Evolutionary conservation across 2,329 filamentous ascomycete genomes (phyloP).

Genomic region (Xylogone sp.): DNA sequence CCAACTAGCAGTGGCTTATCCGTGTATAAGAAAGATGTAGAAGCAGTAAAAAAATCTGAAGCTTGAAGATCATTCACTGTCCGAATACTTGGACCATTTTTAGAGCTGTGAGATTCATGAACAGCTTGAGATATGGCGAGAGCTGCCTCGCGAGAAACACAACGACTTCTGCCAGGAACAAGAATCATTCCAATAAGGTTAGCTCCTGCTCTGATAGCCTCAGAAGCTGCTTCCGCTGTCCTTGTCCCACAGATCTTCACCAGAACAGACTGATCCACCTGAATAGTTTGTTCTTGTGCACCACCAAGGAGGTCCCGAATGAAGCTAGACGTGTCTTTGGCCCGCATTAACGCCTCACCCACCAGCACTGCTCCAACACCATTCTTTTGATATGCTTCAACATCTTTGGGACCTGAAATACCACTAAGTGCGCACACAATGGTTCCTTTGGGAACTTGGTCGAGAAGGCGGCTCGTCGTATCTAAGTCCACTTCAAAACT

Average conservation of each 20-base stretch:
- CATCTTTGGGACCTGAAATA: slow-evolving; percentile 85
- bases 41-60: slow-evolving; percentile 68
- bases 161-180: slow-evolving; percentile 76
- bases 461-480: slow-evolving; percentile 84
- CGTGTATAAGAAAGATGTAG: slow-evolving; percentile 44
- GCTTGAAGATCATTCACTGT: slow-evolving; percentile 29
- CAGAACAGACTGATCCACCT: slow-evolving; percentile 48
- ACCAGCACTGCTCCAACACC: slow-evolving; percentile 92
- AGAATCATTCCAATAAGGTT: slow-evolving; percentile 93
- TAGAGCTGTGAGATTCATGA: slow-evolving; percentile 41
- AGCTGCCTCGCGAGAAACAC: slow-evolving; percentile 74
- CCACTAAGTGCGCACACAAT: slow-evolving; percentile 93
- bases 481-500: slow-evolving; percentile 95
- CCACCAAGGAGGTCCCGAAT: slow-evolving; percentile 78
- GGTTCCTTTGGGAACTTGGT: slow-evolving; percentile 78
- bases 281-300: slow-evolving; percentile 28
- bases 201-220: slow-evolving; percentile 80
- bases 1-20: slow-evolving; percentile 77
- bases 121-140: slow-evolving; percentile 76
- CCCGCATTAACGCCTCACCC: slow-evolving; percentile 93
- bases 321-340: slow-evolving; percentile 76
- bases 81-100: slow-evolving; percentile 17
- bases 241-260: slow-evolving; percentile 97
- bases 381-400: slow-evolving; percentile 80
- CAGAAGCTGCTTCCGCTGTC: slow-evolving; percentile 72